Base-by-base conservation (phyloP, 2,329 filamentous ascomycete species). In the Sphaerostilbella broomeana region DNA sequence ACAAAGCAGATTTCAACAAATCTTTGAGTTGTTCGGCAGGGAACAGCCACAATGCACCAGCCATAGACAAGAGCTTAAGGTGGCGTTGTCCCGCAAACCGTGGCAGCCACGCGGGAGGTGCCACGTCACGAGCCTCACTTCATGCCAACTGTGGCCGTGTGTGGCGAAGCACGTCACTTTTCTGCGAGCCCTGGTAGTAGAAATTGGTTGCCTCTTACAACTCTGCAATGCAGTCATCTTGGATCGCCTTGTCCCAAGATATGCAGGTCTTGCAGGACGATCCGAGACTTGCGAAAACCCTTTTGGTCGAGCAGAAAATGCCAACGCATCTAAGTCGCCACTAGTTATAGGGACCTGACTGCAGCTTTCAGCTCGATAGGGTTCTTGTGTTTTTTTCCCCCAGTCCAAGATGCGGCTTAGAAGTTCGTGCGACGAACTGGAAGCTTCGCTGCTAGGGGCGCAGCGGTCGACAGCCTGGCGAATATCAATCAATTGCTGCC, bases 91-190 rank as follows among this genome's bases (percentile, higher is more conserved):
- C 41, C 41, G 40, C 41, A 8, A 21, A 21, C 46, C 44, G 47
- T 45, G 46, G 47, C 55, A 58, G 58, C 58, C 54, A 58, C 55
- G 55, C 47, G 49, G 49, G 44, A 51, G 41, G 46, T 64, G 66
- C 64, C 65, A 69, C 66, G 66, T 68, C 64, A 64, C 61, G 54
- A 67, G 63, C 62, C 63, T 64, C 61, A 62, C 47, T 37, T 48
- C 48, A 40, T 37, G 44, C 44, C 35, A 47, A 22, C 20, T 47
- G 44, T 44, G 40, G 44, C 43, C 37, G 21, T 31, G 35, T 43
- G 42, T 44, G 42, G 42, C 42, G 42, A 34, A 44, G 42, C 37
- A 37, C 24, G 27, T 35, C 20, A 16, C 18, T 4, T 35, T 22
- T 28, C 29, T 35, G 32, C 31, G 27, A 13, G 19, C 35, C 22